Conservation (phyloP, 2,329 filamentous ascomycete genomes). For the Shiraia sp. region DNA sequence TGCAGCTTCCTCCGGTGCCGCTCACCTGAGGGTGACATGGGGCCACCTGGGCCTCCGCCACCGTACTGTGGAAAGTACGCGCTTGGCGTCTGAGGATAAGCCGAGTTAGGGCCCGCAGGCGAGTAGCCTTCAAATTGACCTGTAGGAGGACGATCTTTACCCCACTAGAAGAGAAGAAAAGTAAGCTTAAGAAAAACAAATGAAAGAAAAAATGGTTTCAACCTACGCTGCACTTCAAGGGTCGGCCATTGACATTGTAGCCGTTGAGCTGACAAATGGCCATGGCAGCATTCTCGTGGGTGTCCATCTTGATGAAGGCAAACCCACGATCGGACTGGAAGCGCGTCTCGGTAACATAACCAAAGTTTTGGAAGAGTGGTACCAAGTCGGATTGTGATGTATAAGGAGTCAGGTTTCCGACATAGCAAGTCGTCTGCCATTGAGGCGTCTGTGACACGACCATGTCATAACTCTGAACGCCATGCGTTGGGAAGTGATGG, state of each 20-base stretch:
- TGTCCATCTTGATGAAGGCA: conserved; percentile 99
- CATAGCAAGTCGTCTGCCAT: conserved; percentile 99
- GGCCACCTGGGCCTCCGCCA: conserved; percentile 59
- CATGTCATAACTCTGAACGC: conserved; percentile 97
- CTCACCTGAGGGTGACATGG: conserved; percentile 64
- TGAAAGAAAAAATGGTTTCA: conserved; percentile 19
- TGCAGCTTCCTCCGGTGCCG: conserved; percentile 40
- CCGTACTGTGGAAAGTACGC: conserved; percentile 93
- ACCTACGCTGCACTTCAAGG: conserved; percentile 97
- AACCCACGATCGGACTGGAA: conserved; percentile 98
- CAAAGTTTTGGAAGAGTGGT: conserved; percentile 98
- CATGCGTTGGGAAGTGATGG: conserved; percentile 96
- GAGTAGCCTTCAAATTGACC: conserved; percentile 81
- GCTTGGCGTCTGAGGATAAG: conserved; percentile 77
- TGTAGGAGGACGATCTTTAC: conserved; percentile 94
- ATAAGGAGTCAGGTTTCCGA: conserved; percentile 96
- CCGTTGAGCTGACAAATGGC: conserved; percentile 97
- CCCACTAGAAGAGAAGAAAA: conserved; percentile 70
- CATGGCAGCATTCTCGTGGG: conserved; percentile 96
- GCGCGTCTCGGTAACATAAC: conserved; percentile 93
- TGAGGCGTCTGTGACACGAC: conserved; percentile 90
- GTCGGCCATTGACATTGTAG: conserved; percentile 96
- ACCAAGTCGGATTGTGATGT: conserved; percentile 95
- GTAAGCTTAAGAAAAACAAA: conserved; percentile 18
- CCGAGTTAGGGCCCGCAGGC: conserved; percentile 74